These are phyloP conservation scores for Scytalidium sp. DNA, from an alignment of 2,329 filamentous ascomycete species.

Conservation along the genomic window DNA sequence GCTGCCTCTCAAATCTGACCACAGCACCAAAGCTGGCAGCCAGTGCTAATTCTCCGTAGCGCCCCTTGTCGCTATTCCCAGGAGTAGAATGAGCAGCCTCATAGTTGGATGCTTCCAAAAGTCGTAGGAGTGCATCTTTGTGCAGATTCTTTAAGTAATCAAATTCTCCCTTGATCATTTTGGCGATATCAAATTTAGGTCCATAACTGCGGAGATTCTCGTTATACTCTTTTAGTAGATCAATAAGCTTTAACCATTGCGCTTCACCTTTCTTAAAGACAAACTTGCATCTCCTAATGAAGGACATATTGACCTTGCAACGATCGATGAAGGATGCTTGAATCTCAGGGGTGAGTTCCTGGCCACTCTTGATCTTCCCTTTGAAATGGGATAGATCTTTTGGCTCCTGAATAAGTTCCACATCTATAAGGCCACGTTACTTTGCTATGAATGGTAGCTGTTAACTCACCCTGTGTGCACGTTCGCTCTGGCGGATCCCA, in stretches of 20 bases:
- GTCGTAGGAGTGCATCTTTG: slow-evolving; percentile 13
- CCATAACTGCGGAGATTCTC: slow-evolving; percentile 17
- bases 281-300: slow-evolving; percentile 21
- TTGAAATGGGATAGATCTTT: slow-evolving; percentile 19
- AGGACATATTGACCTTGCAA: slow-evolving; percentile 19
- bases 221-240: slow-evolving; percentile 18
- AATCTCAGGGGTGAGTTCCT: slow-evolving; percentile 18
- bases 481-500: slow-evolving; percentile 18
- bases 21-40: slow-evolving; percentile 21
- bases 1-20: slow-evolving; percentile 18
- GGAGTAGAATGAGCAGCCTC: slow-evolving; percentile 14
- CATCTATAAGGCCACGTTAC: not conserved
- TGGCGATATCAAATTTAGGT: slow-evolving; percentile 14
- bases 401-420: slow-evolving; percentile 11
- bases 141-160: slow-evolving; percentile 17
- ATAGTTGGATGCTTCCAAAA: slow-evolving; percentile 17
- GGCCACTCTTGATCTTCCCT: slow-evolving; percentile 12
- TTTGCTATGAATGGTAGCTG: not conserved
- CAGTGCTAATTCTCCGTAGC: slow-evolving; percentile 17
- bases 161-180: slow-evolving; percentile 19
- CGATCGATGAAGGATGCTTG: slow-evolving; percentile 20
- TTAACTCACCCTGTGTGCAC: slow-evolving; percentile 15
- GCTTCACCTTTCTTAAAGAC: slow-evolving; percentile 19
- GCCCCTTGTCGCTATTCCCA: slow-evolving; percentile 3
- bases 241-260: slow-evolving; percentile 15